Evolutionary conservation across 2,329 filamentous ascomycete species (phyloP).

Genomic region (Stachybotrys elegans): DNA sequence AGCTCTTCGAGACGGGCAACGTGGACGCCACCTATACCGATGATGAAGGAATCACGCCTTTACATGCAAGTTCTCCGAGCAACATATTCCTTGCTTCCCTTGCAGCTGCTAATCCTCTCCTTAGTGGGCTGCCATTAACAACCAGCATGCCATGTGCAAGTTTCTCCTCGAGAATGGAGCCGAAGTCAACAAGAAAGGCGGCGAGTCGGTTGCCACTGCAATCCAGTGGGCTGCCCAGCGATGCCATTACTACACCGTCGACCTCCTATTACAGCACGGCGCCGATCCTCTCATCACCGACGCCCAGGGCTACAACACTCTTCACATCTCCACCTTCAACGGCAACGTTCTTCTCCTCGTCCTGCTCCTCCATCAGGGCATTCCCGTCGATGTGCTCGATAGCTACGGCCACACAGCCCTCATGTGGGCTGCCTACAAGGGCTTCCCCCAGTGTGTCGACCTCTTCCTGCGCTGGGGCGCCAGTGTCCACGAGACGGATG

Average conservation of each 20-base stretch:
- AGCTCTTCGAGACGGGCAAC: conserved; percentile 77
- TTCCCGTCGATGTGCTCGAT: conserved; percentile 88
- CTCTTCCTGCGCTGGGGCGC: conserved; percentile 92
- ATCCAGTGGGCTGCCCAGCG: conserved; percentile 96
- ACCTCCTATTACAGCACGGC: conserved; percentile 84
- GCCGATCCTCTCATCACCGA: conserved; percentile 91
- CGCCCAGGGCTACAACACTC: conserved; percentile 93
- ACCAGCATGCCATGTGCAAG: conserved; percentile 95
- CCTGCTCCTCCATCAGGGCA: conserved; percentile 88
- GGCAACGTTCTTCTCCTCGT: conserved; percentile 89
- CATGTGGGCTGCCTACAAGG: conserved; percentile 99
- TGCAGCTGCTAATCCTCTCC: background rate
- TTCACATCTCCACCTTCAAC: conserved; percentile 95
- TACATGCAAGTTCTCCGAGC: conserved; percentile 71
- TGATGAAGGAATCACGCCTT: conserved; percentile 87
- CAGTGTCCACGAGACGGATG: conserved; percentile 83
- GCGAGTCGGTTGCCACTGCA: conserved; percentile 89
- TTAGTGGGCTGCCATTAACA: conserved; percentile 98
- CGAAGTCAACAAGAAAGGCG: conserved; percentile 91
- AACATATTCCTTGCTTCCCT: too few relatives aligned
- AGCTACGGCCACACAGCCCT: conserved; percentile 86
- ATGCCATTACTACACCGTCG: conserved; percentile 94
- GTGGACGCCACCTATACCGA: conserved; percentile 80
- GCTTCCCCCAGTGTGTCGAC: conserved; percentile 87
- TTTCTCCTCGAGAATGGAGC: conserved; percentile 82